Conservation (phyloP, 2,329 filamentous ascomycete genomes). For the Parastagonospora avenae region DNA sequence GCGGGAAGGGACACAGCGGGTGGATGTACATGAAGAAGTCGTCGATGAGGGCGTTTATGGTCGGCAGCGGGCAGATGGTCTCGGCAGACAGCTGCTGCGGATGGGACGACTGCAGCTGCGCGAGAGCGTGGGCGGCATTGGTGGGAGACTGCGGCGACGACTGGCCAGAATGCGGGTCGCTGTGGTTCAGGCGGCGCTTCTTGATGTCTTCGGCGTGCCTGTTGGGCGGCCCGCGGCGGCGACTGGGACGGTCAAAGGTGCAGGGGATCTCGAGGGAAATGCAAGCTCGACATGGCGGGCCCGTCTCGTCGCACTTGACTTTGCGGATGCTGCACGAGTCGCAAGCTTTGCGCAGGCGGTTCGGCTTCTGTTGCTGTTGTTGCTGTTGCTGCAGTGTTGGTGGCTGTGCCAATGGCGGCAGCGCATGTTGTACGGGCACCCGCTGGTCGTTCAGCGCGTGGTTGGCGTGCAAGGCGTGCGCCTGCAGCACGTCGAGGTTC, state of each 20-base stretch:
- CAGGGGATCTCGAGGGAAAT: conserved; percentile 69
- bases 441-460: conserved; percentile 39
- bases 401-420: conserved; percentile 11
- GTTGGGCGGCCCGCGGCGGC: conserved; percentile 69
- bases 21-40: conserved; percentile 86
- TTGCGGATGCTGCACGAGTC: conserved; percentile 51
- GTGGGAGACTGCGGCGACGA: conserved; percentile 57
- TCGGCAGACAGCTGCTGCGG: conserved; percentile 63
- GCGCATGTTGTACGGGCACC: conserved; percentile 13
- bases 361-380: conserved; percentile 37
- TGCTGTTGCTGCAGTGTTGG: conserved; percentile 13
- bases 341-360: conserved; percentile 48
- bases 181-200: conserved; percentile 59
- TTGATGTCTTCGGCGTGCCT: conserved; percentile 70
- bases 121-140: conserved; percentile 59
- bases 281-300: conserved; percentile 70
- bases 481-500: conserved; percentile 44
- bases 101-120: conserved; percentile 54
- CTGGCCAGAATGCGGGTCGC: conserved; percentile 47
- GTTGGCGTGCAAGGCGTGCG: conserved; percentile 43
- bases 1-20: conserved; percentile 76
- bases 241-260: conserved; percentile 68
- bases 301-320: conserved; percentile 66
- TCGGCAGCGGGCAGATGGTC: conserved; percentile 71
- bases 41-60: conserved; percentile 72